A percentile compares a stretch with the other conserved stretches of the same genome.
Evolutionary conservation across 2,329 filamentous ascomycete genomes (phyloP).

Genomic region (Orbilia blumenaviensis): DNA sequence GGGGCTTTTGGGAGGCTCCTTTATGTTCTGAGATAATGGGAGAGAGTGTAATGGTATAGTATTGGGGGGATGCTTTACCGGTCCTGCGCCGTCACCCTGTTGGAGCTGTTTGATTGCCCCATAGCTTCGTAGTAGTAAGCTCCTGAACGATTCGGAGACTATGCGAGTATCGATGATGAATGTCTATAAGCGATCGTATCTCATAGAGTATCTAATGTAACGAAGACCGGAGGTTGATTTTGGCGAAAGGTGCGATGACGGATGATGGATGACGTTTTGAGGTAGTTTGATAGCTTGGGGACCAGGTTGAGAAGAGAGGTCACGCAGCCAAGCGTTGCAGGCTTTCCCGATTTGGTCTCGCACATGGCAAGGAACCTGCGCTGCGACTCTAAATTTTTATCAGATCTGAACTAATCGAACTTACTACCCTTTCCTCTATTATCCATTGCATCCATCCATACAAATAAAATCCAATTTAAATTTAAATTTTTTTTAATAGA

Average conservation of each 20-base stretch:
- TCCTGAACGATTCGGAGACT: no score
- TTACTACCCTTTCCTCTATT: no score
- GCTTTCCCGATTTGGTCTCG: background rate
- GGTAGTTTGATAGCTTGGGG: background rate
- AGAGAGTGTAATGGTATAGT: background rate
- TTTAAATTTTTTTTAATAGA: no score
- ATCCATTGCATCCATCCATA: no score
- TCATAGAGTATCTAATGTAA: background rate
- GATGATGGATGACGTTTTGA: background rate
- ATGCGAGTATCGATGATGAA: background rate
- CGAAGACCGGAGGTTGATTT: background rate
- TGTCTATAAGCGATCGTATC: background rate
- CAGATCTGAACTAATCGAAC: background rate
- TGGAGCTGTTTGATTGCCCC: slow-evolving; percentile 72
- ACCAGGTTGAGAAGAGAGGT: background rate
- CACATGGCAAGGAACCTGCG: background rate
- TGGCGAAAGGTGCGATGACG: slow-evolving; percentile 10
- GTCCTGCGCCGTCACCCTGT: slow-evolving; percentile 81
- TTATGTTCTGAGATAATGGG: no score
- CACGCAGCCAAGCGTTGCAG: slow-evolving; percentile 37
- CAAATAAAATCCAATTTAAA: background rate
- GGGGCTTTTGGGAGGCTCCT: background rate
- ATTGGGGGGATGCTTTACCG: slow-evolving; percentile 69
- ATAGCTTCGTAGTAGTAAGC: slow-evolving; percentile 62
- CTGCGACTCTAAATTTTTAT: slow-evolving; percentile 3